Conservation (phyloP, 164 flowering plant species). For the Vitis riparia region DNA sequence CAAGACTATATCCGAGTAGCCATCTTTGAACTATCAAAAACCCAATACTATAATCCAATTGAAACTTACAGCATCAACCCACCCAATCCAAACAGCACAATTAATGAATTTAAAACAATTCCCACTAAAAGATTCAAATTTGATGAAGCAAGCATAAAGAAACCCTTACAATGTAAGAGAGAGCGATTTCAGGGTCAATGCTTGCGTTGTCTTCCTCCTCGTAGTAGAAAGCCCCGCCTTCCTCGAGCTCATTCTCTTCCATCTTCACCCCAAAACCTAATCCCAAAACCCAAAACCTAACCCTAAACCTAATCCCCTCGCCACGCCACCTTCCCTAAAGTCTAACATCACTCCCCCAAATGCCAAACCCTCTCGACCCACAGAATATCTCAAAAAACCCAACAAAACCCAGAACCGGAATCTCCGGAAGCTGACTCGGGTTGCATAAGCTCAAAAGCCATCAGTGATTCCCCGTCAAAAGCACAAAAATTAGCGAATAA, state of each 20-base stretch:
- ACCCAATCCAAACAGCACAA: conserved; percentile 1
- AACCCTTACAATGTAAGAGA: conserved; percentile 77
- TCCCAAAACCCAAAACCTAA: conserved; percentile 16
- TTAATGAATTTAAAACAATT: not conserved
- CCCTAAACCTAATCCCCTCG: conserved; percentile 23
- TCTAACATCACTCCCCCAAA: conserved; percentile 29
- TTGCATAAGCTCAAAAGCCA: conserved; percentile 1
- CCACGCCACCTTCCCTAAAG: conserved; percentile 26
- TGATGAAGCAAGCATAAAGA: not conserved
- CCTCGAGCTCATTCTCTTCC: conserved; percentile 46
- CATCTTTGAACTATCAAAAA: too few species aligned
- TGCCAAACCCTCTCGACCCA: conserved; percentile 9
- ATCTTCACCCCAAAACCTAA: conserved; percentile 18
- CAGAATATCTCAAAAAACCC: conserved; percentile 11
- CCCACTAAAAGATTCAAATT: conserved; percentile 1
- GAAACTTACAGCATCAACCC: not conserved
- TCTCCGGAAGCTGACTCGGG: not conserved
- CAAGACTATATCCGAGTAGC: not conserved
- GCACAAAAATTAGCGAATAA: not conserved
- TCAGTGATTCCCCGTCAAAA: not conserved
- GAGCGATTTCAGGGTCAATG: conserved; percentile 57
- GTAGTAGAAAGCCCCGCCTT: conserved; percentile 40
- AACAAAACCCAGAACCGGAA: conserved; percentile 13
- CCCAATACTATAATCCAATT: not conserved
- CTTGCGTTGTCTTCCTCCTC: conserved; percentile 29